Evolutionary conservation across 2,329 filamentous ascomycete genomes (phyloP), one percentile per base, ranked within the genome.

Genomic region (Botryotinia globosa): DNA sequence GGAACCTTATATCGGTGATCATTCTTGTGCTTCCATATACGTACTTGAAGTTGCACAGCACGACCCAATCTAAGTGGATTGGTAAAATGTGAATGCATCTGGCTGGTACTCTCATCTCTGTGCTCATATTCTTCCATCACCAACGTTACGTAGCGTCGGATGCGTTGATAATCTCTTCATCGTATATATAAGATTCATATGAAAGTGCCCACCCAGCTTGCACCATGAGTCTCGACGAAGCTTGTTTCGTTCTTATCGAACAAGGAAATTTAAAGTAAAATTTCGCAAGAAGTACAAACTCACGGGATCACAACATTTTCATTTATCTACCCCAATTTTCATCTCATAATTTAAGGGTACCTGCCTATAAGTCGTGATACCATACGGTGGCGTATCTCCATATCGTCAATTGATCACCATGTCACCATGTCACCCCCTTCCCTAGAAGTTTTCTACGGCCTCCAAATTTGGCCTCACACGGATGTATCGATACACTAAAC

Each of bases 271-370:
- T 54, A 9, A 67, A 54, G 32, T 67, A 18, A 39, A 67, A 37
- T 29, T 67, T 42, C 45, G 29, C 64, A 42, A 2, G 25, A 39
- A 25, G 45, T 39, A 67, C 64, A 48, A 32, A n/a, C 51, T 44
- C 34, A 71, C 69, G 69, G 69, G 69, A 71, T 71, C 69, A 71
- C 69, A n/a, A n/a, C 61, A 65, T 71, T 32, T 25, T 67, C 69
- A 71, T 58, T 44, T 65, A 45, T 71, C 48, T 45, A 70, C 37
- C 58, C 44, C 58, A 48, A 64, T 51, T 39, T 37, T 48, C 56
- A 64, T 64, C 44, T 51, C 58, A 68, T 58, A 37, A 42, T 68
- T 56, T 4, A 67, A 70, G 69, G 69, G 69, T 72, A 72, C 69
- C 69, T 72, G 69, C 69, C 37, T 72, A 29, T 16, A 66, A 44